A percentile compares a stretch with the other conserved stretches of the same genome.
phyloP scores from a whole-genome alignment of 257 asterid species.

The Nicotiana attenuata region DNA sequence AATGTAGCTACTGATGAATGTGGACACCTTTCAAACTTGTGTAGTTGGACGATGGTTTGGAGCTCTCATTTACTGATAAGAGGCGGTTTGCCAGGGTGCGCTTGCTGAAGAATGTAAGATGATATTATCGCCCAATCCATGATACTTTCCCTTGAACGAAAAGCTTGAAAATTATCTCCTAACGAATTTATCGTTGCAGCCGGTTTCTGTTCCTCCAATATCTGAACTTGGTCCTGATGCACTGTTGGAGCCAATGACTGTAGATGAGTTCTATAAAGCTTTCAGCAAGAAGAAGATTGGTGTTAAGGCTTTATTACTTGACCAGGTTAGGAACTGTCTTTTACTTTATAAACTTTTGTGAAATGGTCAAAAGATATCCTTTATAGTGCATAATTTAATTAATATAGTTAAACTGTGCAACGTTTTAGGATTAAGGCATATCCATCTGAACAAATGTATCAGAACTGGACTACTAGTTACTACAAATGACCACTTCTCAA shows the following conservation, averaged over 20 bases:
- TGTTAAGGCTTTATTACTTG: slow-evolving; percentile 93
- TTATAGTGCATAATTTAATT: background rate
- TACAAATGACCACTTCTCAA: background rate
- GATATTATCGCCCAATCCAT: slow-evolving; percentile 12
- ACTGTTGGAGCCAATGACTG: slow-evolving; percentile 60
- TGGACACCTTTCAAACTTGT: slow-evolving; percentile 9
- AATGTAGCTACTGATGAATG: slow-evolving; percentile 9
- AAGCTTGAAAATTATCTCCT: slow-evolving; percentile 14
- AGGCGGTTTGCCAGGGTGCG: slow-evolving; percentile 98
- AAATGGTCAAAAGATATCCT: slow-evolving; percentile 1
- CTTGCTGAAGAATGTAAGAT: slow-evolving; percentile 68
- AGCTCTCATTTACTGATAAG: slow-evolving; percentile 93
- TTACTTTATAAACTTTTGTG: background rate
- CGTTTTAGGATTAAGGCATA: background rate
- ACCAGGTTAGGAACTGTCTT: slow-evolving; percentile 54
- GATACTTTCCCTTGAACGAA: slow-evolving; percentile 12
- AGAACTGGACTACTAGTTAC: background rate
- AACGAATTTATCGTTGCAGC: slow-evolving; percentile 43
- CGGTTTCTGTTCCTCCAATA: slow-evolving; percentile 74
- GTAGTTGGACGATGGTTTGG: slow-evolving; percentile 89
- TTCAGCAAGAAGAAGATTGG: slow-evolving; percentile 83
- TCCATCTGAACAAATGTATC: background rate
- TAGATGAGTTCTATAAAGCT: slow-evolving; percentile 52
- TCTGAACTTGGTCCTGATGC: slow-evolving; percentile 99
- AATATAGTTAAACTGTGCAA: background rate